These are phyloP conservation scores for Coemansia reversa DNA, from an alignment of 192 early-diverging fungal genomes.

Conservation along the genomic window DNA sequence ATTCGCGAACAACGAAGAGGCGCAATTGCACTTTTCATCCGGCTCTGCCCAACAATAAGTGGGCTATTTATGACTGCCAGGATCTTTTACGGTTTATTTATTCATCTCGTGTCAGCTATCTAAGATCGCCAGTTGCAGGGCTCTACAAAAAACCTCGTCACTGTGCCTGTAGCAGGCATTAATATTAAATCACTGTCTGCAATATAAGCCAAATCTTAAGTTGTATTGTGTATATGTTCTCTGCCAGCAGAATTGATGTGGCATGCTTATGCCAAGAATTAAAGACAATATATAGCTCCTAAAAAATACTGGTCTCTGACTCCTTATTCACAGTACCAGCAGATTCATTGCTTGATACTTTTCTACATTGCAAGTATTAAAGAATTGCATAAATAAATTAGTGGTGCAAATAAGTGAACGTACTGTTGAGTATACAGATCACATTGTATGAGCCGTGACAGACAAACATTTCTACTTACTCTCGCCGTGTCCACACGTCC, in stretches of 20 bases:
- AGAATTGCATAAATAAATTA: neutral
- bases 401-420: neutral
- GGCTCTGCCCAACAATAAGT: constrained; percentile 84
- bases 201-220: neutral
- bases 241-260: neutral
- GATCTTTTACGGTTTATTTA: constrained; percentile 52
- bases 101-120: neutral
- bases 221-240: neutral
- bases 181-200: neutral
- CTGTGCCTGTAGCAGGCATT: neutral
- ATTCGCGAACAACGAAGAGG: constrained; percentile 66
- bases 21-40: constrained; percentile 71
- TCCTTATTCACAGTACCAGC: neutral
- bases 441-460: neutral
- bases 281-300: neutral
- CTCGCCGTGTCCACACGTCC: constrained; percentile 43
- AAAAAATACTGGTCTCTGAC: neutral
- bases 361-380: neutral
- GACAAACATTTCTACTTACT: constrained; percentile 8
- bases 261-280: neutral
- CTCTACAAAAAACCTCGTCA: neutral
- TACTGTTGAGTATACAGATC: neutral
- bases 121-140: neutral
- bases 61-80: constrained; percentile 75
- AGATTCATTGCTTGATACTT: neutral